Percentiles rank a stretch among this genome's conserved stretches.
These are phyloP conservation scores for Eimeria tenella DNA, from an alignment of 169 alveolate species.

Conservation along the genomic window DNA sequence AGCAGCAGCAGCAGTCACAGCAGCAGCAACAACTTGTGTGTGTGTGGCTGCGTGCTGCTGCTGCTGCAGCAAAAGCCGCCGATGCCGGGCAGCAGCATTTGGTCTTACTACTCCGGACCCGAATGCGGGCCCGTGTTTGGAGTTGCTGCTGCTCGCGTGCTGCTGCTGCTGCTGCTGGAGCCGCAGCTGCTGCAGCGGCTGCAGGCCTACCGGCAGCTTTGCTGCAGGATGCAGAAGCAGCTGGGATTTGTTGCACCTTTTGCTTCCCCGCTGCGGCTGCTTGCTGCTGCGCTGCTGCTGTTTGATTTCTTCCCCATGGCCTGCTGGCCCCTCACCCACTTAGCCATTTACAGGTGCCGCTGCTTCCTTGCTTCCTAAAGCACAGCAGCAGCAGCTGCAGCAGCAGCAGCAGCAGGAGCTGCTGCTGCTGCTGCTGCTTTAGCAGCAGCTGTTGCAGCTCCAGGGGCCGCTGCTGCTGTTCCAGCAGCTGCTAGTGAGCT, in stretches of 20 bases:
- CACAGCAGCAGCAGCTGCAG: neutral
- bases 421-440: no score
- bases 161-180: constrained; percentile 26
- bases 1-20: neutral
- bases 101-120: neutral
- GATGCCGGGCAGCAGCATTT: neutral
- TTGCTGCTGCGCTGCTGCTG: neutral
- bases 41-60: neutral
- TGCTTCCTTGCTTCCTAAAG: neutral
- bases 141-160: constrained; percentile 18
- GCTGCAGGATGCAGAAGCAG: neutral
- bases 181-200: constrained; percentile 14
- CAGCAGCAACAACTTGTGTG: constrained; percentile 14
- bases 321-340: constrained; percentile 37
- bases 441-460: no score
- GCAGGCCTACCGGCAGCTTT: constrained; percentile 5
- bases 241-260: neutral
- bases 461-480: no score
- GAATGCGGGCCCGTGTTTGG: neutral
- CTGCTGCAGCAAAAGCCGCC: constrained; percentile 35
- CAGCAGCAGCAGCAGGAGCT: no score
- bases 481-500: no score
- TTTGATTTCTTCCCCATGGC: constrained; percentile 38
- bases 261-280: constrained; percentile 1
- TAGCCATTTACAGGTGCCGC: neutral